Base-by-base conservation (phyloP, 805 yeast genomes). In the Lachancea kluyveri region DNA sequence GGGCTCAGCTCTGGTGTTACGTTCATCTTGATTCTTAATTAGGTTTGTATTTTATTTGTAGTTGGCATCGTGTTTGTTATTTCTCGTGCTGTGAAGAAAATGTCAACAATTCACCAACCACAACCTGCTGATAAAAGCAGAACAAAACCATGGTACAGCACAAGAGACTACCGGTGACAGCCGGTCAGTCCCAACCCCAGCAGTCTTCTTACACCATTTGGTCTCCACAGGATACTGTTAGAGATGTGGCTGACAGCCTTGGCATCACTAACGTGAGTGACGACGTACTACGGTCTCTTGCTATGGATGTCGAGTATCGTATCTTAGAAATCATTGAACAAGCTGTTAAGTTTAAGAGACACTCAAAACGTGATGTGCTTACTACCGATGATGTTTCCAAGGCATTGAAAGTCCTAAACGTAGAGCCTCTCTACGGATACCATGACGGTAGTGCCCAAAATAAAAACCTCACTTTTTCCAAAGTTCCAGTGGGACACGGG, bases 281-380 rank as follows among this genome's bases (percentile, higher is more conserved):
- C 33, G 98, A 94, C 39, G 95, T 90, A 2, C 82, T 96, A 28
- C 84, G 86, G 52, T 85, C 92, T 41, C 64, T 92, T 40, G 97
- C 99, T 5, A 92, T 92, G 98, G 99, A 92, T 55, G 94, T 92
- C n/a, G 99, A 92, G 62, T 92, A 94, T 57, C 73, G 98, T 41
- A 84, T 92, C 43, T 90, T 90, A 56, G 97, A 92, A 60, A 83
- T 92, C 23, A 65, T 94, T 39, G 98, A 92, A 56, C 95, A 92
- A 43, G 97, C 98, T 13, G 76, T 82, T 35, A 92, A 92, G 57
- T 90, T 90, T 59, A 92, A 90, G 90, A 72, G 96, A 45, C 96
- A 92, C 58, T 77, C 92, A 17, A 90, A 88, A 57, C 67, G 97
- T 28, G 80, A 82, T 39, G 72, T 83, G 0, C 62, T 92, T 21